Evolutionary conservation across 1,139 yeast genomes (phyloP).

Genomic region (Kluyveromyces marxianus): DNA sequence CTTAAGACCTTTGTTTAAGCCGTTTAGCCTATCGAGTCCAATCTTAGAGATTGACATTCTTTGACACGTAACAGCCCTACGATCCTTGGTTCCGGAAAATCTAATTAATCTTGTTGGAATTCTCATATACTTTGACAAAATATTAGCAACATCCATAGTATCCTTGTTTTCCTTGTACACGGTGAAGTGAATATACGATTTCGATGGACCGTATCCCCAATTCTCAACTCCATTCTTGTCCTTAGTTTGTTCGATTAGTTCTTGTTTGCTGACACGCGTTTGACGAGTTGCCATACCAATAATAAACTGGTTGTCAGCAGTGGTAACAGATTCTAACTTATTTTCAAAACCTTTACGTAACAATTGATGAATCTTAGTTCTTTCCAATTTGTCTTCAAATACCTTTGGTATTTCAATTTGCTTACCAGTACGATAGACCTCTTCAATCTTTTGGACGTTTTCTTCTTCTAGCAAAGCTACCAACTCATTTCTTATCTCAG

Average conservation of each 20-base stretch:
- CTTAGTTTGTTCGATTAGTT: conserved; percentile 38
- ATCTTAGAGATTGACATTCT: conserved; percentile 63
- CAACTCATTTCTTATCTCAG: conserved; percentile 41
- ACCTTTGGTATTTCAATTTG: conserved; percentile 51
- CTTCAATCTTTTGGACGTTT: conserved; percentile 50
- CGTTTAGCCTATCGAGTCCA: conserved; percentile 69
- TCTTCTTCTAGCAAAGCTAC: conserved; percentile 50
- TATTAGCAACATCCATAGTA: conserved; percentile 88
- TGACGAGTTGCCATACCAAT: conserved; percentile 43
- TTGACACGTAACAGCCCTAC: conserved; percentile 94
- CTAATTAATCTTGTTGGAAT: conserved; percentile 62
- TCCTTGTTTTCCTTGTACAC: conserved; percentile 92
- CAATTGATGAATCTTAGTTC: conserved; percentile 73
- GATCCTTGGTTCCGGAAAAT: conserved; percentile 94
- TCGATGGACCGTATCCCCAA: conserved; percentile 57
- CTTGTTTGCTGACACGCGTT: conserved; percentile 34
- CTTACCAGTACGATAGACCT: conserved; percentile 50
- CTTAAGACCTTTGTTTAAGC: conserved; percentile 65
- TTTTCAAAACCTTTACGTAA: conserved; percentile 68
- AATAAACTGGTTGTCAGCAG: conserved; percentile 56
- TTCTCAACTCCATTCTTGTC: conserved; percentile 41
- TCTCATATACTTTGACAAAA: conserved; percentile 64
- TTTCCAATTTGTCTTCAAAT: conserved; percentile 58
- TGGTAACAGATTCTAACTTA: conserved; percentile 71
- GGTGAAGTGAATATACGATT: conserved; percentile 66